A percentile compares a stretch with the other conserved stretches of the same genome.
Evolutionary conservation across 495 filamentous ascomycete genomes (phyloP).

Genomic region (Penicillium pancosmium): DNA sequence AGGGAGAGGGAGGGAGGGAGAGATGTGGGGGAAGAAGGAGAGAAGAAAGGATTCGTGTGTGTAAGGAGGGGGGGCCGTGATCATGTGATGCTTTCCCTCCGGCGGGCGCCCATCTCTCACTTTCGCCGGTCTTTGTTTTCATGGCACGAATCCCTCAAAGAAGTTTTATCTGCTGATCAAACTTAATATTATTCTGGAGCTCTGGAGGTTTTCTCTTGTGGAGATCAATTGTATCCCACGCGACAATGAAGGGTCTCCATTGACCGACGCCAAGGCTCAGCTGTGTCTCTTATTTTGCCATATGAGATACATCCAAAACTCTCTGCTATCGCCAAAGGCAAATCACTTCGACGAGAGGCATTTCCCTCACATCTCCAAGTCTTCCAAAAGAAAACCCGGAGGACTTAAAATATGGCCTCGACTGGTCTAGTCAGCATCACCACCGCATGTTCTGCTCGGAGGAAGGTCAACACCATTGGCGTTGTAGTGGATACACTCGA

Average conservation of each 20-base stretch:
- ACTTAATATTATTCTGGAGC: background rate
- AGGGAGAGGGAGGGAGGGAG: constrained; percentile 16
- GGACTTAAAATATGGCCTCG: constrained; percentile 22
- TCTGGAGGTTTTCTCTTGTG: background rate
- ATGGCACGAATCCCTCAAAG: background rate
- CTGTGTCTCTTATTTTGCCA: constrained; percentile 3
- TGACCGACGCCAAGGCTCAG: constrained; percentile 5
- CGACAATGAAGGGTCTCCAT: constrained; percentile 5
- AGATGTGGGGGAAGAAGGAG: constrained; percentile 32
- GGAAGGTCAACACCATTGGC: constrained; percentile 46
- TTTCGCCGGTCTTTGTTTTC: background rate
- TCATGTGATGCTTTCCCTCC: constrained; percentile 24
- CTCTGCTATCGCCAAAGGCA: constrained; percentile 3
- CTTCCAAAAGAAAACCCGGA: background rate
- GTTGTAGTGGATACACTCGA: constrained; percentile 50
- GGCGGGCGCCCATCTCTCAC: constrained; percentile 8
- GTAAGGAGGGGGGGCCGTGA: constrained; percentile 23
- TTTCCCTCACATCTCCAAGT: background rate
- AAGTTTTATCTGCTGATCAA: background rate
- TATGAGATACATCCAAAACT: constrained; percentile 2
- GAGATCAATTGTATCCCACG: background rate
- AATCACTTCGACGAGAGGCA: background rate
- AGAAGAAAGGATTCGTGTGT: constrained; percentile 38
- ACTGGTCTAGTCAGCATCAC: constrained; percentile 36
- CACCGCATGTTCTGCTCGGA: constrained; percentile 34